Conservation (phyloP, 495 filamentous ascomycete species). For the Neurospora sp. region DNA sequence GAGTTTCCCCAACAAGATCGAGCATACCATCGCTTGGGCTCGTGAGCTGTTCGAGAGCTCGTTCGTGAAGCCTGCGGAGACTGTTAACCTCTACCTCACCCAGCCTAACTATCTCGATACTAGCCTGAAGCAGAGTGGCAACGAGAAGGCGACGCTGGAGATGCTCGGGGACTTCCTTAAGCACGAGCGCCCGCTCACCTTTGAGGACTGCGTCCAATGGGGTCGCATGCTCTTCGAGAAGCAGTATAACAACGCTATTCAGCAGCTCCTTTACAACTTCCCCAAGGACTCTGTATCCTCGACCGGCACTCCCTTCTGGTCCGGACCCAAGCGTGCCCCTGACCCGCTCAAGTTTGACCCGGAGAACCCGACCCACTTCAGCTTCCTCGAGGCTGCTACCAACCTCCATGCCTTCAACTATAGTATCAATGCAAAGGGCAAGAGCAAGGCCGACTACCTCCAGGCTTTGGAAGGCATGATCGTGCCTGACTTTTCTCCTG, state of each 20-base stretch:
- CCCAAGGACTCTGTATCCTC: conserved; percentile 86
- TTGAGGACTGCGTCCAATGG: conserved; percentile 95
- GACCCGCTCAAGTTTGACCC: conserved; percentile 82
- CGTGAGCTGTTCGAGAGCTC: conserved; percentile 88
- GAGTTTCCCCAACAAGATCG: conserved; percentile 97
- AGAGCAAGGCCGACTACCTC: conserved; percentile 56
- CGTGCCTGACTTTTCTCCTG: conserved; percentile 89
- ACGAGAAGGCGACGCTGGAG: conserved; percentile 91
- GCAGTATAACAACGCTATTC: conserved; percentile 94
- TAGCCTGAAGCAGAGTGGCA: conserved; percentile 87
- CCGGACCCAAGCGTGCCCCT: conserved; percentile 94
- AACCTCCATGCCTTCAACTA: conserved; percentile 98
- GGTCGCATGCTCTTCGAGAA: conserved; percentile 88
- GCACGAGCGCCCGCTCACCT: conserved; percentile 80
- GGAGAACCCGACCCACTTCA: conserved; percentile 71
- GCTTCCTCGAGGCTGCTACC: conserved; percentile 77
- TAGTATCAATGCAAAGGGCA: conserved; percentile 71
- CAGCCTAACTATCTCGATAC: conserved; percentile 85
- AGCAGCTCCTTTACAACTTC: conserved; percentile 95
- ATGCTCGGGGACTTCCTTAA: conserved; percentile 86
- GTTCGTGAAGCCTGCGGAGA: conserved; percentile 88
- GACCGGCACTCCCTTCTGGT: conserved; percentile 91
- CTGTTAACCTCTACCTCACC: conserved; percentile 87
- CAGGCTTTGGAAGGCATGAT: conserved; percentile 87
- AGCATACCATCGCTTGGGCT: conserved; percentile 98